phyloP scores from a whole-genome alignment of 2,329 filamentous ascomycete species.

The Metarhizium guizhouense region DNA sequence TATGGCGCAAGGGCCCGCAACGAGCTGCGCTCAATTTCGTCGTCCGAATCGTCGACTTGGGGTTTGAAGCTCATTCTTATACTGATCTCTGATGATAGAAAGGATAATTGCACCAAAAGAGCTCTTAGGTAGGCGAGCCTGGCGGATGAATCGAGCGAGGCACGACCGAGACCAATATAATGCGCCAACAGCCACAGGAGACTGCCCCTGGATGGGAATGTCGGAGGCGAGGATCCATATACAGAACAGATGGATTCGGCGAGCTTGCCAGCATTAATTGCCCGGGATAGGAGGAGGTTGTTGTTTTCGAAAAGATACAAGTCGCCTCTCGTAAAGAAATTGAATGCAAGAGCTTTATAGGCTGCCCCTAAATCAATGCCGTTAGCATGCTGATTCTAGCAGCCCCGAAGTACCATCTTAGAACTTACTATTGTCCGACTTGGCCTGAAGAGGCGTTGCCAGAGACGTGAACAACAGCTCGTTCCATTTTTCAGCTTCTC shows the following conservation, averaged over 20 bases:
- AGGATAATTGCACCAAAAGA: conserved; percentile 44
- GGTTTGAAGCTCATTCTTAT: conserved; percentile 10
- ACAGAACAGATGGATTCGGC: conserved; percentile 31
- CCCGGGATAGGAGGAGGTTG: conserved; percentile 23
- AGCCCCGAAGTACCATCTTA: background rate
- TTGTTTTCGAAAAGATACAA: conserved; percentile 33
- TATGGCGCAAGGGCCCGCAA: conserved; percentile 39
- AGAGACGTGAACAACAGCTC: conserved; percentile 19
- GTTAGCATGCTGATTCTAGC: background rate
- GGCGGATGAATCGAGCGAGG: conserved; percentile 22
- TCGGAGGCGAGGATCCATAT: conserved; percentile 19
- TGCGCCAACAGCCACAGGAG: conserved; percentile 60
- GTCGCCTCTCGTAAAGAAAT: conserved; percentile 27
- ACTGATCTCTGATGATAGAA: conserved; percentile 41
- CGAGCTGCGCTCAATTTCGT: background rate
- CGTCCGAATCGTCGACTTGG: conserved; percentile 10
- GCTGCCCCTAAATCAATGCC: conserved; percentile 9
- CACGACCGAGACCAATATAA: conserved; percentile 49
- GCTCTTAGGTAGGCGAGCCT: conserved; percentile 38
- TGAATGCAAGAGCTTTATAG: conserved; percentile 28
- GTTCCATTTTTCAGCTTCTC: conserved; percentile 11
- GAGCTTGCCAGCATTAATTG: conserved; percentile 30
- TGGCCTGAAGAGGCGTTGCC: conserved; percentile 17
- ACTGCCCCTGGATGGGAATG: conserved; percentile 24
- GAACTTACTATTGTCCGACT: conserved; percentile 11